Conservation (phyloP, 164 flowering plant genomes). For the Chimonanthus salicifolius region DNA sequence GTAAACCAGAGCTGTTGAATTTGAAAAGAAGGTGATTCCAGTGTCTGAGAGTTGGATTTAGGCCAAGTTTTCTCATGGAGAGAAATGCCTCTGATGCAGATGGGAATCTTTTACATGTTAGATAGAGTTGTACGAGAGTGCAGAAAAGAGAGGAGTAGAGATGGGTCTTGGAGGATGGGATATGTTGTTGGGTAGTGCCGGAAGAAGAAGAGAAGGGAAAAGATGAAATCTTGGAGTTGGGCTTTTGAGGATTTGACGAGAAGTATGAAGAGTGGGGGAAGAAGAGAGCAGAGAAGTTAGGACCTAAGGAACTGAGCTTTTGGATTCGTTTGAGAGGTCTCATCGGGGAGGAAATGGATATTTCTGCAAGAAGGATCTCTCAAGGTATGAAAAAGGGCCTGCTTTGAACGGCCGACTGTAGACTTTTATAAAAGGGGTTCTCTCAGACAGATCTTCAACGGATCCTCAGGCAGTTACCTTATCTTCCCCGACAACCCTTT, state of each 20-base stretch:
- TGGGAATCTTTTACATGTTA: slow-evolving; percentile 40
- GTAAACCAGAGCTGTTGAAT: slow-evolving; percentile 52
- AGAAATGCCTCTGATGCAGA: slow-evolving; percentile 43
- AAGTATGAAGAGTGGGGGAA: not conserved
- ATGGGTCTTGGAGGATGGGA: slow-evolving; percentile 10
- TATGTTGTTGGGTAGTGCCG: not conserved
- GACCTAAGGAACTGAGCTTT: not conserved
- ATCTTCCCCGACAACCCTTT: too few relatives aligned
- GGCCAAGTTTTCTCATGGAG: slow-evolving; percentile 39
- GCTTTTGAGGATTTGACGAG: not conserved
- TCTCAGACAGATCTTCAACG: too few relatives aligned
- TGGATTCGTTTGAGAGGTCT: not conserved
- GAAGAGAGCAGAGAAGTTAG: not conserved
- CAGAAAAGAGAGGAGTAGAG: slow-evolving; percentile 40
- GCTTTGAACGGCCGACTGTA: too few relatives aligned
- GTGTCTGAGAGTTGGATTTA: slow-evolving; percentile 32
- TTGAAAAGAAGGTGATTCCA: slow-evolving; percentile 53
- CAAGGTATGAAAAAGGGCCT: too few relatives aligned
- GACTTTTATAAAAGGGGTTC: too few relatives aligned
- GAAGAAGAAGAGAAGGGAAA: not conserved
- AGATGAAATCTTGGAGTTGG: slow-evolving; percentile 1
- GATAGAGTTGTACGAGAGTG: slow-evolving; percentile 55
- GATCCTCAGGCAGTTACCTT: too few relatives aligned
- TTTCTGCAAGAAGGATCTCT: too few relatives aligned
- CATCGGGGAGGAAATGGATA: not conserved